phyloP scores from a whole-genome alignment of 805 yeast species.

The Candida methanosorbosa region DNA sequence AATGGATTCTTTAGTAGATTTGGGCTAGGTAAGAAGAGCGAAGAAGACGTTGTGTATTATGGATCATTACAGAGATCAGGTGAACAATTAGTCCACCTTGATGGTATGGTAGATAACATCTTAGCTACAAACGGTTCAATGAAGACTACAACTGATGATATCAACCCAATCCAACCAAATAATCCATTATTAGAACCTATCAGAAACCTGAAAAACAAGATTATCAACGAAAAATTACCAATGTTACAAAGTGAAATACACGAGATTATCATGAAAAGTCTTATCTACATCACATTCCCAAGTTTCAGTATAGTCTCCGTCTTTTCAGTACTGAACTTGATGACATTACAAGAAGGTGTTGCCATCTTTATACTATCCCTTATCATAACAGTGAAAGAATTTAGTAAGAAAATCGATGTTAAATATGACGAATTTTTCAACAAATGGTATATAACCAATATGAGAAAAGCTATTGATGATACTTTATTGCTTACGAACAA shows the following conservation, averaged over 20 bases:
- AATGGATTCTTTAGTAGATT: slow-evolving; percentile 15
- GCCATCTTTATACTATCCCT: slow-evolving; percentile 20
- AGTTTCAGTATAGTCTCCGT: slow-evolving; percentile 14
- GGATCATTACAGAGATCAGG: slow-evolving; percentile 20
- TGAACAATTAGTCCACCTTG: slow-evolving; percentile 18
- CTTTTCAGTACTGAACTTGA: slow-evolving; percentile 18
- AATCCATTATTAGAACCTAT: slow-evolving; percentile 7
- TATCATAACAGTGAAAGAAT: slow-evolving; percentile 17
- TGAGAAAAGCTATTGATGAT: slow-evolving; percentile 18
- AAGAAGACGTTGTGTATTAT: slow-evolving; percentile 15
- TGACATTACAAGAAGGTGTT: slow-evolving; percentile 18
- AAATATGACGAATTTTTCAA: slow-evolving; percentile 13
- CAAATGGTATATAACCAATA: slow-evolving; percentile 16
- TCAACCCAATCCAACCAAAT: background rate
- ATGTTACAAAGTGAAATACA: slow-evolving; percentile 17
- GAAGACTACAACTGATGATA: background rate
- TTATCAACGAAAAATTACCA: slow-evolving; percentile 16
- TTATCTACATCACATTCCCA: slow-evolving; percentile 18
- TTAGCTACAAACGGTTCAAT: slow-evolving; percentile 1
- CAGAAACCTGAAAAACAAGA: slow-evolving; percentile 8
- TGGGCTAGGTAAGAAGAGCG: too few relatives aligned
- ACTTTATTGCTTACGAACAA: slow-evolving; percentile 8
- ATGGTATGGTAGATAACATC: slow-evolving; percentile 22
- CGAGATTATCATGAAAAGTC: slow-evolving; percentile 12
- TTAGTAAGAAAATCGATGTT: slow-evolving; percentile 13